These are phyloP conservation scores for Ceratobasidium sp. DNA, from an alignment of 1,284 basidiomycete genomes.

Conservation along the genomic window DNA sequence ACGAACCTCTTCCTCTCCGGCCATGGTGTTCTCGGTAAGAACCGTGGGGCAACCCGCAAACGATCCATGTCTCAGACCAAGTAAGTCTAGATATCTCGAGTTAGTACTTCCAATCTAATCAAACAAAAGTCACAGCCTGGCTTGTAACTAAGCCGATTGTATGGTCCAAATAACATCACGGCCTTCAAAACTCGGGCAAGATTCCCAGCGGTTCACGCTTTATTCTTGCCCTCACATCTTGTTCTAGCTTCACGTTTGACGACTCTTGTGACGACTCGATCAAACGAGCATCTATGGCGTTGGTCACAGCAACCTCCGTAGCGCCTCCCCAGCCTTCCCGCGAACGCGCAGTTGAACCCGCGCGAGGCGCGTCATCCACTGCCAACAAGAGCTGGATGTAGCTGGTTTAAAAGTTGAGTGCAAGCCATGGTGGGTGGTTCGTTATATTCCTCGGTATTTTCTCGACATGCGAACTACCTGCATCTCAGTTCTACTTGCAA, in stretches of 20 bases:
- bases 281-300: not conserved
- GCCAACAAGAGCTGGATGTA: not conserved
- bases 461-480: not conserved
- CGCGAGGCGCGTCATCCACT: not conserved
- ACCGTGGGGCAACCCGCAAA: too few relatives aligned
- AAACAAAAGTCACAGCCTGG: too few relatives aligned
- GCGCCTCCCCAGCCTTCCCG: not conserved
- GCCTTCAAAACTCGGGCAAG: not conserved
- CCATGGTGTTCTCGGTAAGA: too few relatives aligned
- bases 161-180: too few relatives aligned
- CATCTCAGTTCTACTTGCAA: not conserved
- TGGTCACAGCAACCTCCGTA: not conserved
- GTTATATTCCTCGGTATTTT: too few relatives aligned
- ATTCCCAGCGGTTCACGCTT: not conserved
- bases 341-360: slow-evolving; percentile 3
- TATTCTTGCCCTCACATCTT: not conserved
- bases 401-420: not conserved
- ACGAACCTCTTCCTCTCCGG: too few relatives aligned
- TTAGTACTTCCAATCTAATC: too few relatives aligned
- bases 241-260: not conserved
- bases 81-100: too few relatives aligned
- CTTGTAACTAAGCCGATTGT: too few relatives aligned
- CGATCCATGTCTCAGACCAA: too few relatives aligned
- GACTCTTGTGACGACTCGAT: not conserved
- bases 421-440: not conserved